Evolutionary conservation across 2,329 filamentous ascomycete genomes (phyloP), one percentile per base, ranked within the genome.

Genomic region (Phialocephala subalpina): DNA sequence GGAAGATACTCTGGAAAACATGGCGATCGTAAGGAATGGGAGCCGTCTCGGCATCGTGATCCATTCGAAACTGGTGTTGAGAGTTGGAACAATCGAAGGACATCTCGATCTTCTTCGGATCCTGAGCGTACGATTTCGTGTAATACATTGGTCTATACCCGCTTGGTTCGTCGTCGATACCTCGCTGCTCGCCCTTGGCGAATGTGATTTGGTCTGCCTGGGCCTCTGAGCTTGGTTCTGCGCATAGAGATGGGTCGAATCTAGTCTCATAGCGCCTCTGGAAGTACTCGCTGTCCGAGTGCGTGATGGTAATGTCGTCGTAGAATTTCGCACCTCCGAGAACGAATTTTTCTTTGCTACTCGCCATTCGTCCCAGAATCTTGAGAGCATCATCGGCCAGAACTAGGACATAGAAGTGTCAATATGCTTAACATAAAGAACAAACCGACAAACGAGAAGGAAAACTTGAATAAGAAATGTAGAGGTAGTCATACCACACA

Each of bases 71-170:
- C 74, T 93, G 90, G 53, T 88, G 84, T 75, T 93, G 90, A 77
- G 93, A 92, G 75, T 92, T 91, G 42, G 88, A 90, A 78, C 89
- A 91, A 76, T 93, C 90, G 77, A 92, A 93, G 64, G 86, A 90
- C 88, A 90, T 90, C 75, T 90, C 87, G 8, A 90, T 84, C 72
- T 87, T 86, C 2, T 80, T 84, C 0, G 82, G 81, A 70, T 89
- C 84, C 16, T 83, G 66, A 0, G 80, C 77, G 74, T 90, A 90
- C 60, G 82, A 84, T 63, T 88, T 86, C 70, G 87, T 90, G 73
- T 85, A 85, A 78, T 90, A 90, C 87, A 90, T 90, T 60, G 87
- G 87, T 58, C 83, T 81, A 80, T 87, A 90, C 22, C 78, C 79
- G 63, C 81, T 80, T 52, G 81, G 77, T 14, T 83, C 83, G 33